Base-by-base conservation (phyloP, 495 filamentous ascomycete species). In the Aspergillus conjunctus region DNA sequence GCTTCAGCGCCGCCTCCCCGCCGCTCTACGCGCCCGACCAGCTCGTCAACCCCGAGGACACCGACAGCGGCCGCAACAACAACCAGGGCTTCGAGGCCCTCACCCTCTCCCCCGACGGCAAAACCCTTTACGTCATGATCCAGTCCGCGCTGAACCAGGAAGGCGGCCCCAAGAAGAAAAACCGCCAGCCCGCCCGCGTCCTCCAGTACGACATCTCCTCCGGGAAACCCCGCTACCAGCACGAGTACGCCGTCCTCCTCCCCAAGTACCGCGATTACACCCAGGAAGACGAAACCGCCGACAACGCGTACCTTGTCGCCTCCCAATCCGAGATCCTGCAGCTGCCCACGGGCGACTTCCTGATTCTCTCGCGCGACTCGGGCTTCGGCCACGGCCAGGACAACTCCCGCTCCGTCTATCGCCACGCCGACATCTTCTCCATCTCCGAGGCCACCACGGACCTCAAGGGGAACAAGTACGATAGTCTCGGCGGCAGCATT, bases 21-120 rank as follows among this genome's bases (percentile, higher is more conserved):
- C 88, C 90, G 8, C 73, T 84, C 60, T 91, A 88, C 66, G 68
- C 86, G 62, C 74, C 71, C 0, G 57, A 74, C 54, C 60, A 72
- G 18, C 50, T 67, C 22, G 67, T 85, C 63, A 57, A 62, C 9
- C 86, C 86, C 1, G 73, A 71, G 6, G 77, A 91, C 61, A 85
- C 88, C 1, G 73, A 78, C 7, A 81, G 81, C 6, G 90, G 91
- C 7, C 81, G 90, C 31, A 75, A 81, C 59, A 91, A 93, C 68
- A 93, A 93, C 72, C 87, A 91, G 64, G 88, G 89, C 20, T 85
- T 93, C 60, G 90, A 94, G 69, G 90, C 86, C 1, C 72, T 94
- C 49, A 88, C 88, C 1, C 71, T 84, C 15, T 83, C 81, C 11
- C 69, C 81, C 0, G 86, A 90, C 59, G 88, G 89, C 32, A 85